These are phyloP conservation scores for Cutaneotrichosporon sp. DNA, from an alignment of 1,284 basidiomycete genomes.

Conservation along the genomic window DNA sequence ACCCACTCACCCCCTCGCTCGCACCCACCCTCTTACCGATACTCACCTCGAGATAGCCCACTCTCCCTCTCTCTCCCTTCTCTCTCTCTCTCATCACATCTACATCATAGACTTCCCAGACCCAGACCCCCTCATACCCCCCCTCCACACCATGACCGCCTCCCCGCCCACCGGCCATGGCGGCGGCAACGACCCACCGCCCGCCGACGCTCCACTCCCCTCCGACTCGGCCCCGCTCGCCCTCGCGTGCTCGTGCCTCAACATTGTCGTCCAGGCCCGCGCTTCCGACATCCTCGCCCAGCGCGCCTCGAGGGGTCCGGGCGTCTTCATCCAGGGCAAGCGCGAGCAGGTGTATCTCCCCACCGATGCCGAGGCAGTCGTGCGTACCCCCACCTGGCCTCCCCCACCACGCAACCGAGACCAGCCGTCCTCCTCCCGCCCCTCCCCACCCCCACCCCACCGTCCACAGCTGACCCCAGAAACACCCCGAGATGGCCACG, in stretches of 20 bases:
- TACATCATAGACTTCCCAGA: background rate
- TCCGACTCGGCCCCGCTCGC: slow-evolving; percentile 30
- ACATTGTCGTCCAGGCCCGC: slow-evolving; percentile 31
- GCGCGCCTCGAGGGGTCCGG: slow-evolving; percentile 4
- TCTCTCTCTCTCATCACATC: background rate
- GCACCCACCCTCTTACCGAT: no score
- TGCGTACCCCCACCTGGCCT: slow-evolving; percentile 21
- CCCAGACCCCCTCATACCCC: background rate
- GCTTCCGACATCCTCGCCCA: slow-evolving; percentile 15
- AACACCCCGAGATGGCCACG: slow-evolving; percentile 16
- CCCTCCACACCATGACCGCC: slow-evolving; percentile 7
- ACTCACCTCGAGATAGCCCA: no score
- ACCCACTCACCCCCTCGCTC: slow-evolving; percentile 1
- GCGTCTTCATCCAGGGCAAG: slow-evolving; percentile 12
- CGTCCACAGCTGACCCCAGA: slow-evolving; percentile 12
- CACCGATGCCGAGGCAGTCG: slow-evolving; percentile 20
- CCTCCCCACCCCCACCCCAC: slow-evolving; percentile 4
- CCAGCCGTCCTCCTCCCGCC: background rate
- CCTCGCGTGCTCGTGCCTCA: slow-evolving; percentile 41
- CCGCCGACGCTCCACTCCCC: slow-evolving; percentile 21
- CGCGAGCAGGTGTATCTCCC: slow-evolving; percentile 24
- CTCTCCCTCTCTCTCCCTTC: background rate
- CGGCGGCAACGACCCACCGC: background rate
- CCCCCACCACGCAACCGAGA: no score
- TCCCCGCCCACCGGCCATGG: background rate